Percentiles rank a stretch among this genome's conserved stretches.
Evolutionary conservation across 208 protist species (phyloP).

Genomic region (Leishmania braziliensis): DNA sequence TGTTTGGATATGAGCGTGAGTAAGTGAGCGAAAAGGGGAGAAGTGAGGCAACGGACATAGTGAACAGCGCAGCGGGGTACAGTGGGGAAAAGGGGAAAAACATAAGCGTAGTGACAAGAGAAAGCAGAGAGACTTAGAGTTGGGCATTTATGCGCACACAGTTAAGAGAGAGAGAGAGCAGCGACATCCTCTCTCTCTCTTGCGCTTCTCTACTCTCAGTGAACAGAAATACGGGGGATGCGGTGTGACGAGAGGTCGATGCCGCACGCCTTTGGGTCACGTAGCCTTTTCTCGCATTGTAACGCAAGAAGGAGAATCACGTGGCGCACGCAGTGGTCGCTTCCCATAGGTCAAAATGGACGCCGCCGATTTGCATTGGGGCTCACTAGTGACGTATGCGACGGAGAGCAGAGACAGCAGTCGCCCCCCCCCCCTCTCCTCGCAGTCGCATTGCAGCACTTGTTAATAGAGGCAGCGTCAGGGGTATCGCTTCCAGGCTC

Average conservation of each 20-base stretch:
- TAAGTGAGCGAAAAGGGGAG: neutral
- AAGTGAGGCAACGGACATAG: neutral
- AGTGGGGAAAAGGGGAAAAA: neutral
- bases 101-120: neutral
- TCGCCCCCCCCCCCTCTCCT: neutral
- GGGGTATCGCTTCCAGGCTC: neutral
- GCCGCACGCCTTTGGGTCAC: neutral
- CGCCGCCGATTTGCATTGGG: neutral
- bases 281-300: neutral
- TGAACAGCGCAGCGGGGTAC: neutral
- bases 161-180: neutral
- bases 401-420: neutral
- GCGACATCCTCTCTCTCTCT: neutral
- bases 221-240: neutral
- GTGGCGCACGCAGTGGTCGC: neutral
- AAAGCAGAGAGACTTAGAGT: neutral
- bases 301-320: neutral
- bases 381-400: neutral
- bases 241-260: neutral
- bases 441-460: neutral
- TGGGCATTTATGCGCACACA: neutral
- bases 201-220: neutral
- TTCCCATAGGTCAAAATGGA: neutral
- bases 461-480: neutral
- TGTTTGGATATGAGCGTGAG: neutral